These are phyloP conservation scores for Zalaria obscura DNA, from an alignment of 2,329 filamentous ascomycete genomes.

Conservation along the genomic window DNA sequence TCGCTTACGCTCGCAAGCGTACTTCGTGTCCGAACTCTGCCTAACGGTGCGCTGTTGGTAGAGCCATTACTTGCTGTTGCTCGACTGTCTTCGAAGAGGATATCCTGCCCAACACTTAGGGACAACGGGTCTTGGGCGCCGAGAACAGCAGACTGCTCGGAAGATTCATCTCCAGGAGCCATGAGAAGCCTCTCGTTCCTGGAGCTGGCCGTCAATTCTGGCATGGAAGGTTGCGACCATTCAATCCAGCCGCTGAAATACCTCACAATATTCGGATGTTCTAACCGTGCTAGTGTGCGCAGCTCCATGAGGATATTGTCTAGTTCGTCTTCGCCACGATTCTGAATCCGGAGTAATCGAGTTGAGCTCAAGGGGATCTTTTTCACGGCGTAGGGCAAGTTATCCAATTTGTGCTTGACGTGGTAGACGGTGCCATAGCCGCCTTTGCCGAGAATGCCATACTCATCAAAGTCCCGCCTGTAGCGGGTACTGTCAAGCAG, in stretches of 20 bases:
- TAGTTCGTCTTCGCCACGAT: constrained; percentile 37
- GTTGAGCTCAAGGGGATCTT: constrained; percentile 44
- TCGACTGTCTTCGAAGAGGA: constrained; percentile 28
- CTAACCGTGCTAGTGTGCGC: constrained; percentile 44
- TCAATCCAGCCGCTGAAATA: constrained; percentile 56
- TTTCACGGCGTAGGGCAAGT: constrained; percentile 50
- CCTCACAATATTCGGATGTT: constrained; percentile 52
- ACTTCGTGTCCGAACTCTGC: constrained; percentile 13
- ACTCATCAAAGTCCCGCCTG: constrained; percentile 35
- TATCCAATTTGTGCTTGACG: constrained; percentile 46
- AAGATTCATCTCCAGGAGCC: constrained; percentile 8
- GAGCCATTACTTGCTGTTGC: not conserved
- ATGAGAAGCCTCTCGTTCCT: constrained; percentile 1
- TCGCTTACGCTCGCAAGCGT: constrained; percentile 12
- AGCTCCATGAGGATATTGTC: constrained; percentile 46
- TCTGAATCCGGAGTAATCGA: constrained; percentile 36
- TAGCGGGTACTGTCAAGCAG: constrained; percentile 27
- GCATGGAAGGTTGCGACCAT: constrained; percentile 10
- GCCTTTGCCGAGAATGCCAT: constrained; percentile 46
- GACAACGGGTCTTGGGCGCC: not conserved
- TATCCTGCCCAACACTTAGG: constrained; percentile 11
- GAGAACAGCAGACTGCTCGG: constrained; percentile 9
- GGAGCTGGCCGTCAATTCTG: not conserved
- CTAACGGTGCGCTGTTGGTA: not conserved
- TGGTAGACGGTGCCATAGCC: constrained; percentile 53